phyloP scores from a whole-genome alignment of 208 protist species.

The Leishmania turanica region DNA sequence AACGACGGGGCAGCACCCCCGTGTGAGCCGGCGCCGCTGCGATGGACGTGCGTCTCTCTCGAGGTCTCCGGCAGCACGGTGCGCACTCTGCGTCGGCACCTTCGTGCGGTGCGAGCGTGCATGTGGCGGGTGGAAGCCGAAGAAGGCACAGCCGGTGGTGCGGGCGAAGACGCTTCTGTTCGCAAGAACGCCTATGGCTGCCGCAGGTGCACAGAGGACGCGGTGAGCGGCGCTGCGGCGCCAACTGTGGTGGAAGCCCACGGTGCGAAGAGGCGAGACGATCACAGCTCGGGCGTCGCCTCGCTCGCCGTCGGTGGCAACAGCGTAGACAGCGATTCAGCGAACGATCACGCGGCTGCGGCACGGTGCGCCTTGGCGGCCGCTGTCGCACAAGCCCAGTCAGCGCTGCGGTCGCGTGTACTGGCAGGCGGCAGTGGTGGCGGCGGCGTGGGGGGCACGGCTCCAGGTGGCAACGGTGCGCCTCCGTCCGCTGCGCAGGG shows the following conservation, averaged over 20 bases:
- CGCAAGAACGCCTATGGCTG: neutral
- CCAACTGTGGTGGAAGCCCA: constrained; percentile 5
- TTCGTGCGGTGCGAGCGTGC: constrained; percentile 25
- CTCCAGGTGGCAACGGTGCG: neutral
- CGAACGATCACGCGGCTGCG: neutral
- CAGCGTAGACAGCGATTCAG: constrained; percentile 1
- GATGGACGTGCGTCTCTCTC: constrained; percentile 30
- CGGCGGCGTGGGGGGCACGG: neutral
- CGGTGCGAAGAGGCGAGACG: neutral
- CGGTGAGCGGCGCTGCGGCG: neutral
- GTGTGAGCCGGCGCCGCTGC: constrained; percentile 13
- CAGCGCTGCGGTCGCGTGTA: constrained; percentile 25
- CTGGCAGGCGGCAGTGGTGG: constrained; percentile 7
- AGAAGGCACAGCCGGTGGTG: neutral
- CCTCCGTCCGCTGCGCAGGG: neutral
- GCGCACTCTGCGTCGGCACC: constrained; percentile 23
- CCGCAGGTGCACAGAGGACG: constrained; percentile 1
- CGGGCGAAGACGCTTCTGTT: neutral
- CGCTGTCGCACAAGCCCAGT: constrained; percentile 28
- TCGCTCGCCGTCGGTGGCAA: neutral
- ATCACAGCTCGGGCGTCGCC: neutral
- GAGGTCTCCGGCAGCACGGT: constrained; percentile 20
- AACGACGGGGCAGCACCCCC: neutral
- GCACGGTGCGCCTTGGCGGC: constrained; percentile 20
- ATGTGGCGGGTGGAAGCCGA: constrained; percentile 15